These are phyloP conservation scores for Ophiostoma sp. DNA, from an alignment of 2,329 filamentous ascomycete species.

Conservation along the genomic window DNA sequence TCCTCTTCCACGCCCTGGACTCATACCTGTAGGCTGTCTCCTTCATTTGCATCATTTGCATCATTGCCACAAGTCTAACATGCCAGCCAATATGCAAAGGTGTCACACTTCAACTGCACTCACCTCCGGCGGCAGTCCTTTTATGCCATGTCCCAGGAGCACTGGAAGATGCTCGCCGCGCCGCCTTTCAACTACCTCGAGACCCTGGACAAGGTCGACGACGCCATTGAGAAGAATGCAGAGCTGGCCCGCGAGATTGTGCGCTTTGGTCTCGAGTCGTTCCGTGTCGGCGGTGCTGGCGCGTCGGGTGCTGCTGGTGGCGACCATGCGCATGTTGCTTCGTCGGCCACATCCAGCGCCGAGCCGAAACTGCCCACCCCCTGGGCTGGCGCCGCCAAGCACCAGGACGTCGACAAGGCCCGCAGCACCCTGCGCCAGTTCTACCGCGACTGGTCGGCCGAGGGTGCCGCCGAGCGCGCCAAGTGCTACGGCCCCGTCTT, in stretches of 20 bases:
- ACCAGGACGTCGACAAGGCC: slow-evolving; percentile 80
- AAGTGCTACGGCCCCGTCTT: slow-evolving; percentile 73
- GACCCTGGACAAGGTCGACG: slow-evolving; percentile 71
- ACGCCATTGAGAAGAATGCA: slow-evolving; percentile 84
- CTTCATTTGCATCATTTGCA: not conserved
- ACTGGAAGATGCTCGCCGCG: slow-evolving; percentile 76
- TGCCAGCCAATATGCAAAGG: slow-evolving; percentile 72
- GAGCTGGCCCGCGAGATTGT: slow-evolving; percentile 76
- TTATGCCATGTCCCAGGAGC: slow-evolving; percentile 77
- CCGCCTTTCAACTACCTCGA: slow-evolving; percentile 80
- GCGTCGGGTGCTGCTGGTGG: not conserved
- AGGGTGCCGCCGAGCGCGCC: slow-evolving; percentile 68
- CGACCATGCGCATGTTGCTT: not conserved
- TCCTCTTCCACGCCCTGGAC: slow-evolving; percentile 77
- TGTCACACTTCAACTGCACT: slow-evolving; percentile 83
- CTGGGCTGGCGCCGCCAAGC: slow-evolving; percentile 65
- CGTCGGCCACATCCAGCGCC: slow-evolving; percentile 31
- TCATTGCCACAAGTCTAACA: not conserved
- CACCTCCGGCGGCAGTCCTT: slow-evolving; percentile 88
- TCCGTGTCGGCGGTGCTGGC: slow-evolving; percentile 43
- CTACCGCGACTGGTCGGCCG: slow-evolving; percentile 87
- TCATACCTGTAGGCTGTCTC: slow-evolving; percentile 70
- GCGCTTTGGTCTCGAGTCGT: slow-evolving; percentile 60
- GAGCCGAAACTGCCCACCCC: slow-evolving; percentile 49
- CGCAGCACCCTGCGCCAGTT: slow-evolving; percentile 89